These are phyloP conservation scores for Reutealis trisperma DNA, from an alignment of 345 rosid genomes.

Conservation along the genomic window DNA sequence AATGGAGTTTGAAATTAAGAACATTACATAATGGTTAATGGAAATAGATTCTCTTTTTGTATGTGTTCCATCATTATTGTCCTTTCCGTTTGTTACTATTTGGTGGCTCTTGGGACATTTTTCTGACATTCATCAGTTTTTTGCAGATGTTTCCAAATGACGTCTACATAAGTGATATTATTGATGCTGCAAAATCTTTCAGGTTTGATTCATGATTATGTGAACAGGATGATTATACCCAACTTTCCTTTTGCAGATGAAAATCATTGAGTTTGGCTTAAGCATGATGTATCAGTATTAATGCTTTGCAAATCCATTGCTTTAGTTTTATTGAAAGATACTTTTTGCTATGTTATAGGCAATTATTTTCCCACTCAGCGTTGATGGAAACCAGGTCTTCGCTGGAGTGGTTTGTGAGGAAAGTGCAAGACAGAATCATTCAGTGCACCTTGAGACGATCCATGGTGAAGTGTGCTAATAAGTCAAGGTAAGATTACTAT, in stretches of 20 bases:
- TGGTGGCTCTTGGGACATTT: background rate
- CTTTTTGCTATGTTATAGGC: slow-evolving; percentile 47
- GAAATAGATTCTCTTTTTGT: background rate
- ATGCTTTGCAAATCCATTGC: background rate
- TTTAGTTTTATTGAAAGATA: slow-evolving; percentile 1
- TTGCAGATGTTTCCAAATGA: slow-evolving; percentile 85
- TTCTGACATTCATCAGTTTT: slow-evolving; percentile 9
- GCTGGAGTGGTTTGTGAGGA: slow-evolving; percentile 64
- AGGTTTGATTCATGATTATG: slow-evolving; percentile 46
- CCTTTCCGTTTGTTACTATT: background rate
- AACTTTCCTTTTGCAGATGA: too few species aligned
- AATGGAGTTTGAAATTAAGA: too few species aligned
- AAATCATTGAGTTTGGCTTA: too few species aligned
- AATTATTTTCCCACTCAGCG: slow-evolving; percentile 39
- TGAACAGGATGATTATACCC: background rate
- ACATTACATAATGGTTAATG: too few species aligned
- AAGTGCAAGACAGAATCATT: slow-evolving; percentile 68
- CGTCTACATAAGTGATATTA: slow-evolving; percentile 60
- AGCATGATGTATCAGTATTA: background rate
- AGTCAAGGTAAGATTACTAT: slow-evolving; percentile 50
- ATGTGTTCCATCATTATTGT: background rate
- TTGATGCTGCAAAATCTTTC: slow-evolving; percentile 70
- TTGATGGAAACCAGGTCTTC: slow-evolving; percentile 50
- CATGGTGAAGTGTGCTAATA: slow-evolving; percentile 52
- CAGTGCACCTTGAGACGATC: slow-evolving; percentile 58